A percentile compares a stretch with the other conserved stretches of the same genome.
Evolutionary conservation across 1,284 basidiomycete genomes (phyloP).

Genomic region (Mycena sp.): DNA sequence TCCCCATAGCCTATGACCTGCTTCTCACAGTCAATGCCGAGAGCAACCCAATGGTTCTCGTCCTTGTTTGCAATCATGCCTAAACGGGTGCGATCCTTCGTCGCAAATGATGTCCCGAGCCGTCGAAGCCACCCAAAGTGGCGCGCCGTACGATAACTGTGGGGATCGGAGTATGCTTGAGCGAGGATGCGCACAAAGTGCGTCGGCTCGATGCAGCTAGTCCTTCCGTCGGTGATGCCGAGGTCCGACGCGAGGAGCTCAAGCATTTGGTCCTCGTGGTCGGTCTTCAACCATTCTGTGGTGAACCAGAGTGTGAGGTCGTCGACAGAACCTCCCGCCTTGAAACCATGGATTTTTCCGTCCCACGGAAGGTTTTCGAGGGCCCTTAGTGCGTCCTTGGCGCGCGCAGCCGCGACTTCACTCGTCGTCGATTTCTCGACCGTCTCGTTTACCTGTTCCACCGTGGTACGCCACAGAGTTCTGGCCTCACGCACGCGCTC

Average conservation of each 20-base stretch:
- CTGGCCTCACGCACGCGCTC: constrained; percentile 7
- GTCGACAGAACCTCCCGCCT: background rate
- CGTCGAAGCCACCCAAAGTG: constrained; percentile 1
- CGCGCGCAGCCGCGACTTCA: background rate
- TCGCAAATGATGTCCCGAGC: constrained; percentile 3
- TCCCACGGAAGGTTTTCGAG: constrained; percentile 3
- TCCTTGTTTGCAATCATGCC: background rate
- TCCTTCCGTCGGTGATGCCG: background rate
- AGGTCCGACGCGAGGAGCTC: constrained; percentile 15
- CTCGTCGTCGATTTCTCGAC: background rate
- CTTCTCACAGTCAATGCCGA: constrained; percentile 4
- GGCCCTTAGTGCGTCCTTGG: background rate
- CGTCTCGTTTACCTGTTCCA: constrained; percentile 1
- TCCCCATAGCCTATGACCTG: background rate
- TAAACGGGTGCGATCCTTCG: background rate
- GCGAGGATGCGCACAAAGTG: background rate
- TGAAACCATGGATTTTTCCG: background rate
- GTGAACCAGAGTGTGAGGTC: constrained; percentile 16
- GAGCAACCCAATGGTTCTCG: constrained; percentile 11
- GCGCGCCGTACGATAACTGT: background rate
- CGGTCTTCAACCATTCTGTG: constrained; percentile 7
- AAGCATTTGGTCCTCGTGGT: constrained; percentile 14
- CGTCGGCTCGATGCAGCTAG: background rate
- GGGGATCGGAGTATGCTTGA: constrained; percentile 6
- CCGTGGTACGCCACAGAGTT: background rate